phyloP scores from a whole-genome alignment of 164 flowering plant genomes.

The Aristolochia contorta region DNA sequence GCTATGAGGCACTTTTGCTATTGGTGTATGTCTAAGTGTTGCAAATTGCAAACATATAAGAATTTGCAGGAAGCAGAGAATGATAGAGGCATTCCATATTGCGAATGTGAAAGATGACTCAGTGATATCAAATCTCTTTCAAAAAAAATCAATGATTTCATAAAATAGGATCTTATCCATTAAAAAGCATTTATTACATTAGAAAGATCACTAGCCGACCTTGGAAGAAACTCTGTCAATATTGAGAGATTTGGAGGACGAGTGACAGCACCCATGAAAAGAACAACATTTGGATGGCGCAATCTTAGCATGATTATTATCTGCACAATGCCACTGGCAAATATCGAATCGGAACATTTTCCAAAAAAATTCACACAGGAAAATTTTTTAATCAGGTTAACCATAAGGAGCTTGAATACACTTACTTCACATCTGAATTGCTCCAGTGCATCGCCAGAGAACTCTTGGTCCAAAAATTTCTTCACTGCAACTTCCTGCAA shows the following conservation, averaged over 20 bases:
- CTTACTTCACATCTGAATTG: slow-evolving; percentile 90
- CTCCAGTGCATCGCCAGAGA: slow-evolving; percentile 76
- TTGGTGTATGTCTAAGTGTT: too few species aligned
- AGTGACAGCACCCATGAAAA: slow-evolving; percentile 98
- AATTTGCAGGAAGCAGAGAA: too few species aligned
- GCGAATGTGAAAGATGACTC: neutral
- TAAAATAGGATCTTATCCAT: too few species aligned
- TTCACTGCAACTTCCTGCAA: slow-evolving; percentile 97
- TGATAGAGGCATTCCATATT: too few species aligned
- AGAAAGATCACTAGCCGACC: slow-evolving; percentile 28
- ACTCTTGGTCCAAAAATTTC: slow-evolving; percentile 84
- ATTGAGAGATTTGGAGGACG: slow-evolving; percentile 91
- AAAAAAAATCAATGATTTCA: too few species aligned
- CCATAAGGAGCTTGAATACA: neutral
- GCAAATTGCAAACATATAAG: too few species aligned
- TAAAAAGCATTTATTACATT: neutral
- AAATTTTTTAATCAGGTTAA: neutral
- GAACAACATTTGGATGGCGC: slow-evolving; percentile 97
- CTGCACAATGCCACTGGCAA: slow-evolving; percentile 31
- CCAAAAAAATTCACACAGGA: neutral
- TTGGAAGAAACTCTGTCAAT: slow-evolving; percentile 87
- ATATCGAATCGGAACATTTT: slow-evolving; percentile 6
- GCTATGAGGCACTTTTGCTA: too few species aligned
- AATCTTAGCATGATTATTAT: slow-evolving; percentile 83
- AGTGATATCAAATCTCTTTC: too few species aligned